Evolutionary conservation across 768 basidiomycete genomes (phyloP), one percentile per base, ranked within the genome.

Genomic region (Termitomyces sp.): DNA sequence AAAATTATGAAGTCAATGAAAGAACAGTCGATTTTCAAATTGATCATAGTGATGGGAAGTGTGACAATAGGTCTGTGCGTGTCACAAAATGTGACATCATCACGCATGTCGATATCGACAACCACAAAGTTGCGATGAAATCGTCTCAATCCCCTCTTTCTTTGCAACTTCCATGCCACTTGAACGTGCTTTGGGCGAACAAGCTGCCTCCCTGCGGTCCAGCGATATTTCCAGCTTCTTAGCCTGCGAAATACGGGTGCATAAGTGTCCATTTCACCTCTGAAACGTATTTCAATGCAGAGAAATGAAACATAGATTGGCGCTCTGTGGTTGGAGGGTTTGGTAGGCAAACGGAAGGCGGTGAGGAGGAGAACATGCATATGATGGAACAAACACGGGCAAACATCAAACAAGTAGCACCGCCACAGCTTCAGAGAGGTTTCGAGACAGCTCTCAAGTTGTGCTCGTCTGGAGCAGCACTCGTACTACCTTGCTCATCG

Each of bases 401-500:
- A 63, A 61, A 63, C 40, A 63, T 58, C 40, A 61, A 63, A 59
- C 59, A 63, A 59, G 58, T 49, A 52, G 58, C 63, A 62, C 60
- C 49, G 60, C 63, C 60, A 63, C 63, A 49, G 31, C 27, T 40
- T 44, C 52, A 56, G 54, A 56, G 47, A 40, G 45, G 44, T 59
- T 63, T 61, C 57, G 14, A 50, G 49, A 61, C 53, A 59, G 38
- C 56, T 45, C 58, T 54, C 52, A 38, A 53, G 48, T 56, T 48
- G 52, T 61, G 40, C 41, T 46, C 54, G 56, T 61, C 35, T 35
- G 23, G 27, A 23, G 31, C 57, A 49, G 46, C 58, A 50, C 27
- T 9, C 46, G 35, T 31, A 38, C 29, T 19, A 16, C 9, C 16
- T 43, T 46, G 42, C 54, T 57, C 57, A 41, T 53, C 45, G 53